phyloP scores from a whole-genome alignment of 345 rosid species.

The Gossypium mustelinum region DNA sequence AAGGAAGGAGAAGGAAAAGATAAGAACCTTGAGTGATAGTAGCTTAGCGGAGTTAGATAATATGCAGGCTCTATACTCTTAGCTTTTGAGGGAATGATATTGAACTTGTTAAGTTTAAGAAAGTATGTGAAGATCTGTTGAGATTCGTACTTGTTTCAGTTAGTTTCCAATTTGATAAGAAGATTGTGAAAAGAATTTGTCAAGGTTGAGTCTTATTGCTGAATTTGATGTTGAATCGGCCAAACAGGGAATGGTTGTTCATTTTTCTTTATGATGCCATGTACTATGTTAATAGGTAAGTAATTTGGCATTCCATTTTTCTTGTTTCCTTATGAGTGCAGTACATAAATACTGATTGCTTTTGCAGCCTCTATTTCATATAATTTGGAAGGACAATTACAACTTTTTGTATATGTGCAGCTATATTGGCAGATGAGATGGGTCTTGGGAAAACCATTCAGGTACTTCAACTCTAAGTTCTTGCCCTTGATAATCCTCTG shows the following conservation, averaged over 20 bases:
- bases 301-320: background rate
- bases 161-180: background rate
- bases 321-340: background rate
- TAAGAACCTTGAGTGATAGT: background rate
- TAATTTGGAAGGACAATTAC: conserved; percentile 16
- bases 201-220: background rate
- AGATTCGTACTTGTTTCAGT: background rate
- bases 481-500: conserved; percentile 4
- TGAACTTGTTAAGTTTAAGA: background rate
- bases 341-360: background rate
- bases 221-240: background rate
- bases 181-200: background rate
- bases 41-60: background rate
- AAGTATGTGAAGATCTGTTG: background rate
- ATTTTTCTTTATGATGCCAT: background rate
- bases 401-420: conserved; percentile 45
- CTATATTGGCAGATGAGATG: conserved; percentile 98
- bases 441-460: conserved; percentile 99
- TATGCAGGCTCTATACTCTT: background rate
- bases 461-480: conserved; percentile 38
- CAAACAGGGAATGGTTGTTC: background rate
- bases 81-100: background rate
- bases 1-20: background rate
- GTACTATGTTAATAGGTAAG: background rate
- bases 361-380: background rate